Base-by-base conservation (phyloP, 345 rosid genomes). In the Mallotus nudiflorus region DNA sequence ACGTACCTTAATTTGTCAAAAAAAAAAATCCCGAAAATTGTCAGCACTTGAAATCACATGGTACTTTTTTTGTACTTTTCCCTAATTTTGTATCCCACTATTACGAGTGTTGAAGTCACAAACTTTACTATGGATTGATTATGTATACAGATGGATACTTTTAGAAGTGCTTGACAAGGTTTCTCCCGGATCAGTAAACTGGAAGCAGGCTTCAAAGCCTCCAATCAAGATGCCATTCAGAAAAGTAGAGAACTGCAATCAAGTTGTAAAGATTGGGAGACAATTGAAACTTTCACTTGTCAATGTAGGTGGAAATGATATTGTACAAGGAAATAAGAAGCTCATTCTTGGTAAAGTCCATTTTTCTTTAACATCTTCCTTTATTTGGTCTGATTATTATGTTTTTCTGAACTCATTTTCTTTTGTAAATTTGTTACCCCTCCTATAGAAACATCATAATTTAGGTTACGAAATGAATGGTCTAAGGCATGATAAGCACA, bases 191-290 rank as follows among this genome's bases (percentile, higher is more conserved):
- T 90, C 89, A 48, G 97, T 90, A 29, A 86, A 87, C 85, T 95
- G 97, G 97, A 94, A 85, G 85, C 92, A 90, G 13, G 90, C 99
- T 64, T 79, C 97, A 6, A 94, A 82, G 75, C 99, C 98, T 59
- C 98, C 97, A 0, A 90, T 94, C 46, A 94, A 90, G 85, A 91
- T 92, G 95, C 97, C 97, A 12, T 90, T 94, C 61, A 87, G 93
- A 82, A 92, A 90, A 81, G 93, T 94, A 50, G 99, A 94, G 74
- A 94, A 94, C 76, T 92, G 96, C 83, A 94, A 94, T 79, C 97
- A 94, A 85, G 97, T 90, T 31, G 78, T 94, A 71, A 80, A 71
- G 83, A 90, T 92, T 37, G 97, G 97, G 67, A 85, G 77, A 82
- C 83, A 85, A 70, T 55, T 94, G 85, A 88, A 78, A 48, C 87